Percentiles rank a stretch among this genome's conserved stretches.
Conservation (phyloP, 2,329 filamentous ascomycete species). For the Calonectria pseudoturangicola region DNA sequence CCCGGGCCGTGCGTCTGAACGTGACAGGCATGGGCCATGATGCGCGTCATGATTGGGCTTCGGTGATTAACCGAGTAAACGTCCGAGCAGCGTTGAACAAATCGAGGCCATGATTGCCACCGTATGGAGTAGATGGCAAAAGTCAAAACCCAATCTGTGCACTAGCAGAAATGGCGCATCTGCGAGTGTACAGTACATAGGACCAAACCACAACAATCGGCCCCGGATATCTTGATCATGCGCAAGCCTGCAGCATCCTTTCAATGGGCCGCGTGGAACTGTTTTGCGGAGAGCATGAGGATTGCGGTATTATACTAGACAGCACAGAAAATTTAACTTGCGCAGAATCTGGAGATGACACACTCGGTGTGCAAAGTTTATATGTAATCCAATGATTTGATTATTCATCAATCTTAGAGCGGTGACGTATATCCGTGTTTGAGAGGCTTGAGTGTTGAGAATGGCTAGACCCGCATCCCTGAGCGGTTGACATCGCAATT, state of each 20-base stretch:
- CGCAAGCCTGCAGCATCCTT: not conserved
- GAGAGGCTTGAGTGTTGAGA: too few relatives aligned
- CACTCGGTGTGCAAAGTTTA: constrained; percentile 15
- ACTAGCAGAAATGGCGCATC: constrained; percentile 7
- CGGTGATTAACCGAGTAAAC: constrained; percentile 15
- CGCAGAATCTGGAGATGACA: constrained; percentile 5
- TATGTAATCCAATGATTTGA: constrained; percentile 17
- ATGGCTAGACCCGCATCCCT: not conserved
- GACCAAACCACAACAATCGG: not conserved
- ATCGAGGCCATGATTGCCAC: constrained; percentile 1
- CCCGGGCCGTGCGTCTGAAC: not conserved
- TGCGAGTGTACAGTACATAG: constrained; percentile 13
- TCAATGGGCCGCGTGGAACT: not conserved
- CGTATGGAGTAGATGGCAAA: constrained; percentile 23
- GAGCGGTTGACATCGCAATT: not conserved
- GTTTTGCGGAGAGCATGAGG: constrained; percentile 8
- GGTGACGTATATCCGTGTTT: not conserved
- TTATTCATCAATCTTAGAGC: not conserved
- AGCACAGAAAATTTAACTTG: not conserved
- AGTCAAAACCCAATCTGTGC: constrained; percentile 14
- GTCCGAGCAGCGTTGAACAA: constrained; percentile 12
- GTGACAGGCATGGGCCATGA: not conserved
- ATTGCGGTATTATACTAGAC: constrained; percentile 21
- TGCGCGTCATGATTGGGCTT: constrained; percentile 19
- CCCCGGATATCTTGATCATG: constrained; percentile 17